Percentiles rank a stretch among this genome's conserved stretches.
These are phyloP conservation scores for Jasminum sambac DNA, from an alignment of 257 asterid species.

Conservation along the genomic window DNA sequence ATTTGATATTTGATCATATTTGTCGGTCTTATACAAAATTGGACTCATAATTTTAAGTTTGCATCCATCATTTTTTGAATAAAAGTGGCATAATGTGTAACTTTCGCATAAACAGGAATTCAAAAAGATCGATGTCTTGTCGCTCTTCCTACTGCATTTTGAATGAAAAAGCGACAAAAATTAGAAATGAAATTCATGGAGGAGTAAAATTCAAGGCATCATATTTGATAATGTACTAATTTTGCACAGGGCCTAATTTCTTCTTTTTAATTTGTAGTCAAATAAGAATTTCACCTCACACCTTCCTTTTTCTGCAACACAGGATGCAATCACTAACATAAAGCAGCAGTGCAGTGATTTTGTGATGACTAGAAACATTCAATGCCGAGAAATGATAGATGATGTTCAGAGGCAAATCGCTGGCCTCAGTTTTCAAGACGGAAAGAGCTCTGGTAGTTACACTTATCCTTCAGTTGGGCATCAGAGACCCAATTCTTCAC, in stretches of 20 bases:
- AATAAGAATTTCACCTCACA: constrained; percentile 18
- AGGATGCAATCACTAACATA: constrained; percentile 85
- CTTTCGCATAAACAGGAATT: too few relatives aligned
- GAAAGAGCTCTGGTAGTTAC: constrained; percentile 49
- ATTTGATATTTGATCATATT: constrained; percentile 4
- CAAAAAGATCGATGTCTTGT: too few relatives aligned
- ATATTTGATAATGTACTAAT: too few relatives aligned
- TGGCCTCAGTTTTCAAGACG: constrained; percentile 81
- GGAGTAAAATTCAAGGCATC: too few relatives aligned
- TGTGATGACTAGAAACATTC: constrained; percentile 86
- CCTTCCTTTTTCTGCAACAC: constrained; percentile 26
- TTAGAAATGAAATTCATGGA: too few relatives aligned
- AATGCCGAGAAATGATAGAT: constrained; percentile 94
- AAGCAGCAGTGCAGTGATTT: constrained; percentile 96
- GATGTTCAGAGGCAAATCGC: constrained; percentile 84
- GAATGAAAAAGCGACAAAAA: too few relatives aligned
- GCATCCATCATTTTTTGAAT: too few relatives aligned
- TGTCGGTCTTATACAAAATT: neutral
- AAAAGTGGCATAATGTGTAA: too few relatives aligned
- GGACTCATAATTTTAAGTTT: too few relatives aligned
- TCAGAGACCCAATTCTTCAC: constrained; percentile 60
- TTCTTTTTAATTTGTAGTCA: constrained; percentile 10
- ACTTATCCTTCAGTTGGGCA: constrained; percentile 55
- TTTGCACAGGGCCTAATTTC: neutral
- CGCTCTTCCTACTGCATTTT: too few relatives aligned